These are phyloP conservation scores for Achaetomium macrosporum DNA, from an alignment of 2,329 filamentous ascomycete species.

Conservation along the genomic window DNA sequence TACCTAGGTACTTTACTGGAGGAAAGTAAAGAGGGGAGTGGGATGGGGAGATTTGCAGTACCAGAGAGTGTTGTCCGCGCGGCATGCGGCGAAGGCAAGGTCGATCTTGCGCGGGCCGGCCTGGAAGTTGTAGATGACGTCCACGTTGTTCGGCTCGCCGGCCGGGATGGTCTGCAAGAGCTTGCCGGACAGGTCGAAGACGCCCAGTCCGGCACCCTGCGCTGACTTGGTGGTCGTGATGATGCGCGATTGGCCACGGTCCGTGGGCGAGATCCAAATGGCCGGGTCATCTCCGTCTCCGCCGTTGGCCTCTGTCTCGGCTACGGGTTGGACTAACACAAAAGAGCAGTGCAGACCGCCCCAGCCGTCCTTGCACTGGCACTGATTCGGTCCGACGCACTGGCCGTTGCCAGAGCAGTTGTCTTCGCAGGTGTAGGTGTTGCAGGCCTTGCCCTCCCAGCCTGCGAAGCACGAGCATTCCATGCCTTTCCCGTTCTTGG, in stretches of 20 bases:
- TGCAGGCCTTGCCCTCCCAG: constrained; percentile 6
- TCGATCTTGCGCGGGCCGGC: constrained; percentile 7
- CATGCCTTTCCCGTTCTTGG: neutral
- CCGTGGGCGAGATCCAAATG: constrained; percentile 15
- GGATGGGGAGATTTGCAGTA: too few relatives aligned
- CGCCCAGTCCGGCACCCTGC: constrained; percentile 8
- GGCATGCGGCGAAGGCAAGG: constrained; percentile 12
- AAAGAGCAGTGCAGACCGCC: constrained; percentile 16
- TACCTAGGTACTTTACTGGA: too few relatives aligned
- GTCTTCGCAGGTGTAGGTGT: constrained; percentile 7
- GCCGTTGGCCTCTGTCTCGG: constrained; percentile 14
- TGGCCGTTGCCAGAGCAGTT: constrained; percentile 14
- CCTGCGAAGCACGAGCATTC: constrained; percentile 12
- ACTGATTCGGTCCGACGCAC: constrained; percentile 10
- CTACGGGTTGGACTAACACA: constrained; percentile 4
- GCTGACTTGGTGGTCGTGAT: constrained; percentile 14
- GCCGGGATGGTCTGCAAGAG: constrained; percentile 10
- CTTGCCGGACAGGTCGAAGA: constrained; percentile 15
- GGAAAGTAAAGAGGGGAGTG: too few relatives aligned
- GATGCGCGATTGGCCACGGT: constrained; percentile 10
- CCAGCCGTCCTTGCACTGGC: constrained; percentile 10
- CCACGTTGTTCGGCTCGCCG: constrained; percentile 14
- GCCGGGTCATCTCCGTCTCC: constrained; percentile 15
- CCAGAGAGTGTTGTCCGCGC: constrained; percentile 14
- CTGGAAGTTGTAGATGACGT: constrained; percentile 15